Evolutionary conservation across 805 yeast species (phyloP).

Genomic region (Cyberlindnera samutprakarnensis): DNA sequence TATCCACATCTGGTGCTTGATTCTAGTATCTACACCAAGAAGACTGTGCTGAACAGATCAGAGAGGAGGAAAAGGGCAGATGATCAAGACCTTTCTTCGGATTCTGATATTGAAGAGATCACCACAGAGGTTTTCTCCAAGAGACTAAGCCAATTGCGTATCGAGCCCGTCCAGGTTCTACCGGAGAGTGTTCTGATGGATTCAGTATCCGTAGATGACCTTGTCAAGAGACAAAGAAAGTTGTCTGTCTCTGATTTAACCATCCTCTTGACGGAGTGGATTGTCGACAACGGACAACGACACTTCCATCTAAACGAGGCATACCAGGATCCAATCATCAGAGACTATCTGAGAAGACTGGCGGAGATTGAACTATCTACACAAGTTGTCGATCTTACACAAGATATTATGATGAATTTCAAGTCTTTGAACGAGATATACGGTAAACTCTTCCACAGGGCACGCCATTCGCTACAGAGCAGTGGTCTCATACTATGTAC

Average conservation of each 20-base stretch:
- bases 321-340: constrained; percentile 8
- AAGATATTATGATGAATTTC: constrained; percentile 4
- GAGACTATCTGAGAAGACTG: constrained; percentile 10
- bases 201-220: too few species aligned
- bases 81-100: constrained; percentile 8
- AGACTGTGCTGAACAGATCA: constrained; percentile 3
- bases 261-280: constrained; percentile 10
- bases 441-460: constrained; percentile 20
- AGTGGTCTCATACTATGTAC: constrained; percentile 18
- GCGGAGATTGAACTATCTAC: constrained; percentile 10
- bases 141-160: too few species aligned
- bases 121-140: constrained; percentile 7
- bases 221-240: too few species aligned
- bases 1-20: constrained; percentile 11
- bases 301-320: constrained; percentile 16
- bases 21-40: constrained; percentile 15
- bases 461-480: constrained; percentile 19
- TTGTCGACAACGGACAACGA: constrained; percentile 6
- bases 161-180: too few species aligned
- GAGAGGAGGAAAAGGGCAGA: constrained; percentile 11
- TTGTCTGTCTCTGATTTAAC: too few species aligned
- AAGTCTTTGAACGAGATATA: constrained; percentile 10
- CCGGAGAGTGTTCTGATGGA: too few species aligned
- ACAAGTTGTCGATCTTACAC: constrained; percentile 9
- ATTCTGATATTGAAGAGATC: constrained; percentile 8